These are phyloP conservation scores for Colletotrichum sp. DNA, from an alignment of 2,329 filamentous ascomycete species.

Conservation along the genomic window DNA sequence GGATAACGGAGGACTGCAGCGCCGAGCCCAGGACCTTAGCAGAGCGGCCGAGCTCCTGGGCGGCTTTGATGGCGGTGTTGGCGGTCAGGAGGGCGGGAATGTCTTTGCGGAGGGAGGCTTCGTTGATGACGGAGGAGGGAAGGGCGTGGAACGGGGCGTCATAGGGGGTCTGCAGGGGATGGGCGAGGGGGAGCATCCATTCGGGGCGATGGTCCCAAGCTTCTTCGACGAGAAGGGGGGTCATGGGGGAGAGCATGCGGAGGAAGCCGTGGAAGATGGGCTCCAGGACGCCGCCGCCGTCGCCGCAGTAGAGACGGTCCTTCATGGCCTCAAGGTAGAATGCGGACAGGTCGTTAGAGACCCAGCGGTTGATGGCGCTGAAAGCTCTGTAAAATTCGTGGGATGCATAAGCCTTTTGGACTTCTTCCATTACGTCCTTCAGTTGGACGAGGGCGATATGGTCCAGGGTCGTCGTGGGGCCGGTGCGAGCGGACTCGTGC, in stretches of 20 bases:
- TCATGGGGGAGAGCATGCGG: conserved; percentile 80
- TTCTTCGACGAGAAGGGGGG: conserved; percentile 85
- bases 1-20: conserved; percentile 74
- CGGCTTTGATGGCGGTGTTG: conserved; percentile 73
- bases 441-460: conserved; percentile 81
- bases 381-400: conserved; percentile 86
- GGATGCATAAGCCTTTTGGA: conserved; percentile 68
- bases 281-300: conserved; percentile 67
- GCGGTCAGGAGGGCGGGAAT: conserved; percentile 57
- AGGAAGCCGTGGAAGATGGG: conserved; percentile 75
- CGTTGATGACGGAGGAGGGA: conserved; percentile 41
- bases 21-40: conserved; percentile 80
- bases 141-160: conserved; percentile 45
- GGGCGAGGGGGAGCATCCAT: conserved; percentile 52
- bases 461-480: conserved; percentile 66
- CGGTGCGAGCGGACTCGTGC: conserved; percentile 54
- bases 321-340: conserved; percentile 96
- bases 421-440: conserved; percentile 65
- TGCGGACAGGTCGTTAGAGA: conserved; percentile 82
- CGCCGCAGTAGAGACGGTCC: conserved; percentile 87
- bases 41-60: conserved; percentile 74
- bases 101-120: conserved; percentile 43
- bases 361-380: conserved; percentile 77
- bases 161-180: conserved; percentile 55
- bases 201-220: conserved; percentile 79